Conservation (phyloP, 305 asterid species). For the Solanum hybrid region DNA sequence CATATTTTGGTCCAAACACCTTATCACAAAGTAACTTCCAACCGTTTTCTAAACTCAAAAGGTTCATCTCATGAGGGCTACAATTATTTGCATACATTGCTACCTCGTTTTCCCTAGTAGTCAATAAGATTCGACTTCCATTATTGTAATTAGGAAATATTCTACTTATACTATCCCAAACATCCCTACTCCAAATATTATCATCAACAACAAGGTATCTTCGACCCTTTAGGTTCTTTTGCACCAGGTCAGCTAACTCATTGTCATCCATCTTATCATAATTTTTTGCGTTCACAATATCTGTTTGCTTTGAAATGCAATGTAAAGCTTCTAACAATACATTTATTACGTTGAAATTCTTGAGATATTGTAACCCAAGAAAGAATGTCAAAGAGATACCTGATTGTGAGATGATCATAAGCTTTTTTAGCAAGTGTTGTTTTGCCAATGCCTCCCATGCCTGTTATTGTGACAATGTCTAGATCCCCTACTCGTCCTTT, state of each 20-base stretch:
- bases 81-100: neutral
- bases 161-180: neutral
- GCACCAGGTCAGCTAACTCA: neutral
- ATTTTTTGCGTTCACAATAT: neutral
- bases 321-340: neutral
- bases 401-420: neutral
- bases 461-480: neutral
- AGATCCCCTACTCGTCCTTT: neutral
- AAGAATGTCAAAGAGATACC: neutral
- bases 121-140: neutral
- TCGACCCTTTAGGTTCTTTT: neutral
- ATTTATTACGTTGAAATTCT: neutral
- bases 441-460: neutral
- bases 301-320: neutral
- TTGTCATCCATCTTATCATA: neutral
- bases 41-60: neutral
- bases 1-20: neutral
- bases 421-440: neutral
- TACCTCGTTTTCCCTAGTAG: neutral
- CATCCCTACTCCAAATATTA: neutral
- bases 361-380: neutral
- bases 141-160: neutral
- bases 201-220: neutral
- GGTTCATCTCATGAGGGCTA: neutral
- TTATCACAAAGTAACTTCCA: neutral